Evolutionary conservation across 805 yeast genomes (phyloP).

Genomic region (Metschnikowia proteae): DNA sequence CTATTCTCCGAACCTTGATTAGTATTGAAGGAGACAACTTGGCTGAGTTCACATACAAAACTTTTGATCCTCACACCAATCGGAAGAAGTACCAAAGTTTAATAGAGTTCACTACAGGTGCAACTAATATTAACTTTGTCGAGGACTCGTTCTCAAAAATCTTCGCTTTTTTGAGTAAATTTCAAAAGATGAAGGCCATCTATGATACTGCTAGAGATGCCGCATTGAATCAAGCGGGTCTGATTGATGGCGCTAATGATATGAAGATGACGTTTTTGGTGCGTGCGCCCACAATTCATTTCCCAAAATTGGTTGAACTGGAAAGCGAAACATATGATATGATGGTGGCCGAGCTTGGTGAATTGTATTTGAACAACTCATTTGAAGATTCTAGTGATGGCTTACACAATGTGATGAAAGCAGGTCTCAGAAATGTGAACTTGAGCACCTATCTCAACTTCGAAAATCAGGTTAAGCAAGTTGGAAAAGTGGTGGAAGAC

Average conservation of each 20-base stretch:
- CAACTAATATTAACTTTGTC: constrained; percentile 71
- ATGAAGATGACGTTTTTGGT: constrained; percentile 71
- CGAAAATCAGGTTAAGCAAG: constrained; percentile 43
- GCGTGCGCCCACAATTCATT: constrained; percentile 78
- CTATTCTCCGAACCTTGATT: constrained; percentile 60
- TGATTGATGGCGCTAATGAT: constrained; percentile 52
- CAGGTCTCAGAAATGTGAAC: constrained; percentile 71
- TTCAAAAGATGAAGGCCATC: constrained; percentile 80
- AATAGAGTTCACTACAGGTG: constrained; percentile 66
- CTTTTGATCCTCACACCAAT: constrained; percentile 56
- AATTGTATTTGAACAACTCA: constrained; percentile 63
- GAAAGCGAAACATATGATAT: constrained; percentile 46
- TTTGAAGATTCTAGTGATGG: constrained; percentile 36
- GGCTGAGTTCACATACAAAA: constrained; percentile 81
- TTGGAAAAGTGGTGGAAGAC: constrained; percentile 60
- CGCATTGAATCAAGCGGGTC: constrained; percentile 77
- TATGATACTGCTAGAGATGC: constrained; percentile 87
- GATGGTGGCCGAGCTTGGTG: constrained; percentile 76
- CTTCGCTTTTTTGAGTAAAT: constrained; percentile 62
- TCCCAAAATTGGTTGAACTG: constrained; percentile 57
- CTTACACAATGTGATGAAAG: constrained; percentile 51
- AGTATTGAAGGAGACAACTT: constrained; percentile 77
- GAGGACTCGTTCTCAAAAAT: constrained; percentile 76
- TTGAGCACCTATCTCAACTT: constrained; percentile 60
- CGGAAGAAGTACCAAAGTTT: constrained; percentile 50